Base-by-base conservation (phyloP, 129 eudicot species). In the Calendula officinalis region DNA sequence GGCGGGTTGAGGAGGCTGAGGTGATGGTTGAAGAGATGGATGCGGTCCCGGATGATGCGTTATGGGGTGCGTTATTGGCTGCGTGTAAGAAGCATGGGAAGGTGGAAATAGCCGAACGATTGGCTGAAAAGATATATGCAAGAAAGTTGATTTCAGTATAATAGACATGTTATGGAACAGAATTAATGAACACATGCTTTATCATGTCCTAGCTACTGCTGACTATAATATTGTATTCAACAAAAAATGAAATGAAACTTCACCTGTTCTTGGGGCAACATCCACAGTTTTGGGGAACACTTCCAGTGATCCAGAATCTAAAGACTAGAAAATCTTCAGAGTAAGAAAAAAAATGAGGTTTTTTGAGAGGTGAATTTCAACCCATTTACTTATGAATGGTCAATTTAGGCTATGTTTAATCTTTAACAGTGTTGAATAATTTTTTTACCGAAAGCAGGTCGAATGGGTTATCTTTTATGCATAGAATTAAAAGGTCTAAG, bases 251-350 rank as follows among this genome's bases (percentile, higher is more conserved):
- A 64, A 16, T 48, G 33, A 40, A 80, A 72, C 35, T 67, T 73
- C 10, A 11, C 98, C 95, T 83, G 91, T 63, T 83, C 64, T 15
- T n/a, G n/a, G n/a, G n/a, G 91, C 95, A 77, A 50, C 81, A 64
- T 83, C 88, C 34, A 78, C 84, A 34, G 77, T 77, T 76, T 83
- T 88, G 30, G 96, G 98, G 74, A 92, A 88, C 45, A 96, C 98
- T 72, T 65, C 83, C 60, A 85, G 50, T 5, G 98, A 92, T 48
- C 95, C 96, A 46, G 98, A 88, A 78, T 92, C 96, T 64, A 92
- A 88, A 58, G 98, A 92, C 60, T 96, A 77, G 69, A 92, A 92
- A 27, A 92, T 82, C 98, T 92, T 82, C 39, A 35, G 2, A 7
- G 62, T 70, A 62, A 54, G 27, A 68, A 36, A 45, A 78, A 54